These are phyloP conservation scores for Zygosaccharomyces pseudobailii DNA, from an alignment of 1,139 yeast genomes.

Conservation along the genomic window DNA sequence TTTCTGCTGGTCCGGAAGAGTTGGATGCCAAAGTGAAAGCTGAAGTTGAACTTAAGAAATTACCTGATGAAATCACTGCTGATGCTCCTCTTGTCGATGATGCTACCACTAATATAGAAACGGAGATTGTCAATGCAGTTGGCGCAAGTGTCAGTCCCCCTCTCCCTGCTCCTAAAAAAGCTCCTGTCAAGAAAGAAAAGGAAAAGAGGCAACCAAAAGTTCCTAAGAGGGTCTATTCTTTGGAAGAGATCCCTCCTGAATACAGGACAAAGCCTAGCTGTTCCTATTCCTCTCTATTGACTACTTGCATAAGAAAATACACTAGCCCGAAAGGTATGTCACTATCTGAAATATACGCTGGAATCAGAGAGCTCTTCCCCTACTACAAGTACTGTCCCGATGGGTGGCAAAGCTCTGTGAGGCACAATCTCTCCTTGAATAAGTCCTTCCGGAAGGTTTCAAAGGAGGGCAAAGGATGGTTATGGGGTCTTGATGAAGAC, in stretches of 20 bases:
- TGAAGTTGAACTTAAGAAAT: constrained; percentile 12
- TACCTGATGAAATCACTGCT: constrained; percentile 11
- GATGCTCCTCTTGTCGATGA: constrained; percentile 3
- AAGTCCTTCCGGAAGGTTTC: constrained; percentile 75
- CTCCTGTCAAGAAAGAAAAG: constrained; percentile 34
- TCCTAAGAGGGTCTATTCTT: constrained; percentile 55
- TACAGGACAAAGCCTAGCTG: constrained; percentile 77
- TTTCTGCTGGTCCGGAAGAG: constrained; percentile 9
- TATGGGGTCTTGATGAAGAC: constrained; percentile 86
- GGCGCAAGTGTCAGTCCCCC: background rate
- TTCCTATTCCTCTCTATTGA: constrained; percentile 74
- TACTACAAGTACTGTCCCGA: constrained; percentile 90
- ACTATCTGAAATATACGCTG: constrained; percentile 77
- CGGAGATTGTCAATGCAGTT: background rate
- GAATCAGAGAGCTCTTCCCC: constrained; percentile 82
- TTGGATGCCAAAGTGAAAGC: constrained; percentile 7
- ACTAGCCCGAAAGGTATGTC: constrained; percentile 71
- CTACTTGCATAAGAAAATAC: constrained; percentile 66
- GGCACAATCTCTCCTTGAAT: constrained; percentile 81
- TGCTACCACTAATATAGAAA: background rate
- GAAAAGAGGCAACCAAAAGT: constrained; percentile 51
- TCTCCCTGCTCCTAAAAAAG: constrained; percentile 4
- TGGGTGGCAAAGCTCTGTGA: constrained; percentile 95
- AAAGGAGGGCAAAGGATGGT: constrained; percentile 85
- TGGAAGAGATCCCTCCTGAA: constrained; percentile 83